A percentile compares a stretch with the other conserved stretches of the same genome.
These are phyloP conservation scores for Aspergillus persii DNA, from an alignment of 2,329 filamentous ascomycete species.

Conservation along the genomic window DNA sequence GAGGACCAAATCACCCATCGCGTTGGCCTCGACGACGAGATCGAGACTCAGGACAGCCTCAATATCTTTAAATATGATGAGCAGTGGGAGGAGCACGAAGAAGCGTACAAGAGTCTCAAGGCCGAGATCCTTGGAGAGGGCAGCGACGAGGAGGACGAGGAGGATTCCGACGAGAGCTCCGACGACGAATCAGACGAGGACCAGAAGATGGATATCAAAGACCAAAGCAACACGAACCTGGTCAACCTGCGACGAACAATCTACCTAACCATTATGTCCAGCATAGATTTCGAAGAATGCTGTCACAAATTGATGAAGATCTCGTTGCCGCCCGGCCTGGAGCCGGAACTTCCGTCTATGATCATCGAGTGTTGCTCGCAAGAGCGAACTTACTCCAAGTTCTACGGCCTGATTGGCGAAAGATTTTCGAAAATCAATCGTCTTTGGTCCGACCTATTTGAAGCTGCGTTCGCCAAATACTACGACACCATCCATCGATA, in stretches of 20 bases:
- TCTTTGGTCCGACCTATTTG: constrained; percentile 89
- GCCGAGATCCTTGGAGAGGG: constrained; percentile 91
- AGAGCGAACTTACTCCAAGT: constrained; percentile 95
- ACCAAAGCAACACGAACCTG: constrained; percentile 93
- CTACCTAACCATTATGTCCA: constrained; percentile 96
- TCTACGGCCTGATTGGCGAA: constrained; percentile 92
- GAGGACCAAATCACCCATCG: constrained; percentile 96
- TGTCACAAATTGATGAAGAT: constrained; percentile 97
- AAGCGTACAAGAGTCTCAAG: constrained; percentile 83
- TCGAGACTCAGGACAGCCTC: constrained; percentile 80
- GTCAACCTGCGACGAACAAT: constrained; percentile 92
- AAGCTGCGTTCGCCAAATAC: constrained; percentile 85
- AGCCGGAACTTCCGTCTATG: constrained; percentile 92
- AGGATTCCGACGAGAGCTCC: constrained; percentile 59
- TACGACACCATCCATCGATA: constrained; percentile 97
- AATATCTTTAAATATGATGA: constrained; percentile 96
- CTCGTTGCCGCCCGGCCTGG: constrained; percentile 79
- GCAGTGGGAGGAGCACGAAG: constrained; percentile 87
- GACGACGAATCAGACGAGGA: constrained; percentile 74
- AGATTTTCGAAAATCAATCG: constrained; percentile 94
- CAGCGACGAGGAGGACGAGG: constrained; percentile 74
- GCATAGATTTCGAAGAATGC: constrained; percentile 92
- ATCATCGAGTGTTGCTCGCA: constrained; percentile 95
- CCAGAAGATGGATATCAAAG: constrained; percentile 90
- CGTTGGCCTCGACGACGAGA: constrained; percentile 75